Evolutionary conservation across 805 yeast genomes (phyloP), one percentile per base, ranked within the genome.

Genomic region (Naumovozyma castellii): DNA sequence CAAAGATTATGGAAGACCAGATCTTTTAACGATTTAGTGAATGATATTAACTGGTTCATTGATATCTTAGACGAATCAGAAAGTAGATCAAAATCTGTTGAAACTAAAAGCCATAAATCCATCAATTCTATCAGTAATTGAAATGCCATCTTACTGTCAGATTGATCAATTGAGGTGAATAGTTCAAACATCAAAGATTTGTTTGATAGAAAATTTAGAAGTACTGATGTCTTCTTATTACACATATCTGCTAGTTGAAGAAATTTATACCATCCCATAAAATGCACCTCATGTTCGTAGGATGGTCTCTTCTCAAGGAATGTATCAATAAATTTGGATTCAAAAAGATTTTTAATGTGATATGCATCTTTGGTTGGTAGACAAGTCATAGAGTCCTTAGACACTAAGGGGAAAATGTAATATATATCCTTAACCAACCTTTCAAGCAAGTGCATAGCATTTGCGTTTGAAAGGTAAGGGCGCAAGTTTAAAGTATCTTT

Each of bases 21-120:
- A n/a, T 41, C 35, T 36, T 50, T 55, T 28, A 59, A 35, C 8
- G 39, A 28, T 3, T 43, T 32, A 6, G 57, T 50, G 34, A 53
- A 43, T 12, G 37, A 17, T 10, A 38, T 37, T 9, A 59, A 32
- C 13, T 44, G 35, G 3, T 42, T 28, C 8, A 54, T 43, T 1
- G 57, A 44, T 9, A 52, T 43, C 0, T 46, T 42, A 8, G 40
- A 40, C 5, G 33, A 31, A 15, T 46, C 45, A 13, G 44, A 34
- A 15, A 53, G 37, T 19, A 59, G 30, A 35, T 60, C 63, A 27
- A 44, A 48, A 37, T 60, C 64, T 2, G 58, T 59, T 3, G 59
- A 47, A 4, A 57, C 43, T 17, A 50, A 41, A 9, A 59, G 40
- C 36, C 51, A 50, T 35, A 54, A 41, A 31, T 52, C 51, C 3